Evolutionary conservation across 2,329 filamentous ascomycete species (phyloP), one percentile per base, ranked within the genome.

Genomic region (Ophiostoma triangulosporum): DNA sequence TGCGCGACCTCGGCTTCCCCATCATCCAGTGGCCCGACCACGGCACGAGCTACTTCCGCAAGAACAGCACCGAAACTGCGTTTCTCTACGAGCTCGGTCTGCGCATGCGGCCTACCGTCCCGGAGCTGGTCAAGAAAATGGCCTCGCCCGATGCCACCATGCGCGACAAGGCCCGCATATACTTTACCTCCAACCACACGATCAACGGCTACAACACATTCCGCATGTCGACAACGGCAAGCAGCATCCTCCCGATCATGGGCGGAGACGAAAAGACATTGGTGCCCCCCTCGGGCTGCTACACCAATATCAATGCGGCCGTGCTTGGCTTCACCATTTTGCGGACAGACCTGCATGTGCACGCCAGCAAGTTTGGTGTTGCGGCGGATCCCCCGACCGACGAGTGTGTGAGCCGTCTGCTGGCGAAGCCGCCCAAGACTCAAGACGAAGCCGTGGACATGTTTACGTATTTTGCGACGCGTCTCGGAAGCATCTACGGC

Each of bases 341-440:
- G 32, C 77, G 80, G 57, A 76, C 71, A 48, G 86, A 93, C 58
- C 74, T 97, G n/a, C 83, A 86, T 56, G 70, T 77, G 11, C 88
- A 97, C 70, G 87, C 89, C 15, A 73, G 66, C 58, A 91, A 93
- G 69, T 89, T 98, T 62, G 90, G 89, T 1, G 89, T 98, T 5
- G 77, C 78, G n/a, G 70, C 77, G 52, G 83, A 98, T 65, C 93
- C 94, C 0, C 80, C 83, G 0, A 85, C 97, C 57, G 73, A 74
- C 1, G 79, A 84, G 26, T 95, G 89, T 63, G 78, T 94, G 12
- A 81, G 84, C 38, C 77, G 80, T 26, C 71, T 98, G 38, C 70
- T 91, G 27, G 75, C 77, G 29, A 78, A 76, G 3, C 89, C 90
- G 31, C 91, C 93, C 1, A 73, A 74, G 54, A 82, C 77, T 36